Base-by-base conservation (phyloP, 805 yeast species). In the Wickerhamiella occidentalis region DNA sequence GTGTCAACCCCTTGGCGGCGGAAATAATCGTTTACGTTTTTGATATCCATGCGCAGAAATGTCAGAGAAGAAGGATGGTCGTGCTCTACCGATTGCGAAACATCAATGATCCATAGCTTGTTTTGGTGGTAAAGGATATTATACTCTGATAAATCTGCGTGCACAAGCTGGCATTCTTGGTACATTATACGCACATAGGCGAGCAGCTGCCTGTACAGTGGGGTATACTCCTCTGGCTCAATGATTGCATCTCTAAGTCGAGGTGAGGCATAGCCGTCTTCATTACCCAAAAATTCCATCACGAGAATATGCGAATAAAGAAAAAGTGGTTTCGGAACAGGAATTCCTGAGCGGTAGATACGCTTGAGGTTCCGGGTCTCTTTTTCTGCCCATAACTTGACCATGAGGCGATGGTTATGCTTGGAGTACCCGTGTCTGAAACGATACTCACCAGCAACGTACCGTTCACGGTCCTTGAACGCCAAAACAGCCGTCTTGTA, bases 51-150 rank as follows among this genome's bases (percentile, higher is more conserved):
- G 61, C 99, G 73, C 52, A 92, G 68, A 63, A 92, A 92, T 64
- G 92, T 97, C 55, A 92, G 71, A 40, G 95, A 83, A 86, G 86
- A 86, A 9, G 96, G 97, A 66, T 92, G 99, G 58, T 87, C 96
- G 8, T 96, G 96, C 64, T 92, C 97, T 21, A 92, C 97, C 35
- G 94, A 80, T 64, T 92, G 99, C 1, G 97, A 88, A 9, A 92
- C 99, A 68, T 92, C 99, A 57, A 92, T 85, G 51, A 92, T 84
- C 66, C 83, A 87, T 25, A 92, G 68, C 61, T 78, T 76, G 29
- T 75, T 80, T 6, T 84, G 64, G 61, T 90, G 96, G 53, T 69
- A 69, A 19, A 92, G 84, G 48, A 92, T 82, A 63, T 92, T 92
- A 69, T 92, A 92, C 65, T 92, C 99, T 53, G 94, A 82, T 61